phyloP scores from a whole-genome alignment of 768 basidiomycete genomes.

The Gymnopilus dilepis region DNA sequence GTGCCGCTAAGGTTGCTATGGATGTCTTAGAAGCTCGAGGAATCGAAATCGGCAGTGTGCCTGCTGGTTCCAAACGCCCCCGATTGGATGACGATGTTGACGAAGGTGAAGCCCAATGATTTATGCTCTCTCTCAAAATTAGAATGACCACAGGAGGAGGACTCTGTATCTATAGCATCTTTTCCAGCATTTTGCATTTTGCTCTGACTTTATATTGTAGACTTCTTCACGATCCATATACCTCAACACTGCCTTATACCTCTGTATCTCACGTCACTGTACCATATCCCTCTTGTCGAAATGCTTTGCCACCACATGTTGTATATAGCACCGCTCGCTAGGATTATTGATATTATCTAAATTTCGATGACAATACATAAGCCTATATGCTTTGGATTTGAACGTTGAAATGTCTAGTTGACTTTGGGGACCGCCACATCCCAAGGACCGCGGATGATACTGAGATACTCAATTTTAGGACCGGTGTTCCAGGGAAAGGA shows the following conservation, averaged over 20 bases:
- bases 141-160: constrained; percentile 22
- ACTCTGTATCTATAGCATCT: constrained; percentile 32
- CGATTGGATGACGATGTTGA: constrained; percentile 61
- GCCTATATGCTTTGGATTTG: constrained; percentile 6
- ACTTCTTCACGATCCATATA: constrained; percentile 19
- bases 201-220: constrained; percentile 23
- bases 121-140: constrained; percentile 10
- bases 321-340: constrained; percentile 25
- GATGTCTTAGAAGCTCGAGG: constrained; percentile 85
- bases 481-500: constrained; percentile 21
- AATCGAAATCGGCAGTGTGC: constrained; percentile 64
- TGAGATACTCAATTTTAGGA: constrained; percentile 35
- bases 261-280: constrained; percentile 28
- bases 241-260: constrained; percentile 27
- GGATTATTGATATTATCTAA: constrained; percentile 31
- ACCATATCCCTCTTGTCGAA: constrained; percentile 31
- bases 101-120: constrained; percentile 35
- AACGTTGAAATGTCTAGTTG: constrained; percentile 37
- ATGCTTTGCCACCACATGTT: constrained; percentile 24
- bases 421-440: constrained; percentile 83
- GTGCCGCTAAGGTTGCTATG: constrained; percentile 72
- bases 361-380: constrained; percentile 11
- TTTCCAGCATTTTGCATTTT: constrained; percentile 19
- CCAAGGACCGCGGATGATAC: constrained; percentile 91
- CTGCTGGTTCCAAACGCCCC: constrained; percentile 50